Percentiles rank a stretch among this genome's conserved stretches.
Conservation (phyloP, 2,329 filamentous ascomycete species). For the Balansia obtecta region DNA sequence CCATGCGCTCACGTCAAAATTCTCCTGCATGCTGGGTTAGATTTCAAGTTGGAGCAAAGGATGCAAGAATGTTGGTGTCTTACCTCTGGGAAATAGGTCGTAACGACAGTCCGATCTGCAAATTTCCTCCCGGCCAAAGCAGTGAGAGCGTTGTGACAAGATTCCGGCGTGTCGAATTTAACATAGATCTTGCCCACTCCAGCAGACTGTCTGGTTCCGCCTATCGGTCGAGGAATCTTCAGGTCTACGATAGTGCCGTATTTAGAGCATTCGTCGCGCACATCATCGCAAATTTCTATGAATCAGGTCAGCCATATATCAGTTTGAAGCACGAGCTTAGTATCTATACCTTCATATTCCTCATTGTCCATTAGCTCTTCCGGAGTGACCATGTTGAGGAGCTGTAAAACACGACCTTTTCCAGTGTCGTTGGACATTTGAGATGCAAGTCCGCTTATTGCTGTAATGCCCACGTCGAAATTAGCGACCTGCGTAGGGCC, state of each 20-base stretch:
- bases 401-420: conserved; percentile 71
- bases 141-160: conserved; percentile 72
- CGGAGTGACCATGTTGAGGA: conserved; percentile 96
- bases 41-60: conserved; percentile 2
- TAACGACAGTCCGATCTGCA: conserved; percentile 88
- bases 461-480: conserved; percentile 90
- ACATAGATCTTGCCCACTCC: conserved; percentile 97
- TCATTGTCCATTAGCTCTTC: conserved; percentile 91
- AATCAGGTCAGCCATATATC: conserved; percentile 2
- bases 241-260: conserved; percentile 77
- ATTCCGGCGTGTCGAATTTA: conserved; percentile 72
- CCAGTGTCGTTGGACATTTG: conserved; percentile 71
- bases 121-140: conserved; percentile 94
- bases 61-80: conserved; percentile 11
- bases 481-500: conserved; percentile 87
- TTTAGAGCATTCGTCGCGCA: conserved; percentile 85
- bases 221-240: conserved; percentile 81
- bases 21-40: conserved; percentile 52
- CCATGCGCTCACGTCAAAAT: conserved; percentile 87
- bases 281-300: conserved; percentile 89
- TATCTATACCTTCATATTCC: conserved; percentile 76
- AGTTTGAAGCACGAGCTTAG: neutral
- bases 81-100: conserved; percentile 92
- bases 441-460: conserved; percentile 94
- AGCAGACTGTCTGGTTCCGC: conserved; percentile 69